Percentiles rank a stretch among this genome's conserved stretches.
Conservation (phyloP, 176 grass and related monocot species). For the Avena eriantha region DNA sequence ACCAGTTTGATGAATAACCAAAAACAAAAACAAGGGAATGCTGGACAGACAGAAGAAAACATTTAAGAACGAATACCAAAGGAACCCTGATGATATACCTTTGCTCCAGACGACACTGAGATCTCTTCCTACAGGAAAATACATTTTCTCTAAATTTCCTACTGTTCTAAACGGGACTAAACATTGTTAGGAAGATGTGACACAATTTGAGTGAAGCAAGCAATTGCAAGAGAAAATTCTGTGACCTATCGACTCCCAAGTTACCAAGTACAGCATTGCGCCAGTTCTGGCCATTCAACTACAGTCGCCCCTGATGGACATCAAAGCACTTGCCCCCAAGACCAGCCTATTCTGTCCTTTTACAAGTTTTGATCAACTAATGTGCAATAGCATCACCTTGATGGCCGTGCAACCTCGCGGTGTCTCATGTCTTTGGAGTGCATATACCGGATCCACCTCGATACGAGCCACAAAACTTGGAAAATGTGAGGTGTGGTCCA, state of each 20-base stretch:
- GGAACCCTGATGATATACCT: no score
- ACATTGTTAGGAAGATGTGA: neutral
- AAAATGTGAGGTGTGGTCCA: slow-evolving; percentile 16
- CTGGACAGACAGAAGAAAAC: no score
- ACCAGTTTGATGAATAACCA: no score
- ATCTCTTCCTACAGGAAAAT: no score
- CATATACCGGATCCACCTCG: slow-evolving; percentile 17
- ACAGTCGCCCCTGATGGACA: slow-evolving; percentile 22
- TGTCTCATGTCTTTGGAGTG: slow-evolving; percentile 12
- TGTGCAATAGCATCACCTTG: slow-evolving; percentile 27
- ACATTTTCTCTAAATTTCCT: no score
- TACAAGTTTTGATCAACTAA: slow-evolving; percentile 46
- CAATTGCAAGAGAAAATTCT: slow-evolving; percentile 35
- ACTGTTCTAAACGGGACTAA: neutral
- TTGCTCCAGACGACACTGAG: no score
- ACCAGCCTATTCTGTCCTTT: slow-evolving; percentile 40
- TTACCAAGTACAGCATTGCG: neutral
- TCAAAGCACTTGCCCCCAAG: slow-evolving; percentile 11
- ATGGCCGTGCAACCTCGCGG: slow-evolving; percentile 15
- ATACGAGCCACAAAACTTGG: slow-evolving; percentile 42
- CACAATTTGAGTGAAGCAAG: slow-evolving; percentile 22
- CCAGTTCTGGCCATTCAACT: slow-evolving; percentile 36
- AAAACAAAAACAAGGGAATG: no score
- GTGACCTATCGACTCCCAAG: slow-evolving; percentile 23
- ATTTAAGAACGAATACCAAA: no score